These are phyloP conservation scores for Ustilago bromivora DNA, from an alignment of 1,284 basidiomycete genomes.

Conservation along the genomic window DNA sequence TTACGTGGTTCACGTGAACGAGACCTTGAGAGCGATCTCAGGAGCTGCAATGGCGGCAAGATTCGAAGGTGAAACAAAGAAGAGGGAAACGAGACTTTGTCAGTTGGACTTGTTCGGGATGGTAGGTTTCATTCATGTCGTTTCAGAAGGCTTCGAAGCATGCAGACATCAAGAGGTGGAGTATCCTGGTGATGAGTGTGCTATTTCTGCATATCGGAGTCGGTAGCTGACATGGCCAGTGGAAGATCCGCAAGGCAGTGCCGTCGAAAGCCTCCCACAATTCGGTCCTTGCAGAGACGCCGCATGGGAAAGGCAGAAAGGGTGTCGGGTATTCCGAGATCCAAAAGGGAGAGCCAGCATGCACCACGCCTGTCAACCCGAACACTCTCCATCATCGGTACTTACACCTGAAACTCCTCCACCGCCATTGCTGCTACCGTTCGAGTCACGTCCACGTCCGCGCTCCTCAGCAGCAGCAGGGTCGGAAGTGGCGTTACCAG, in stretches of 20 bases:
- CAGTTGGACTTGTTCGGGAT: not conserved
- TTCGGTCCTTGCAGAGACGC: not conserved
- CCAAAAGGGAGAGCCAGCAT: not conserved
- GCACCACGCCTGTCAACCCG: not conserved
- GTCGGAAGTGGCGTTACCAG: conserved; percentile 74
- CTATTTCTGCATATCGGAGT: conserved; percentile 14
- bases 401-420: conserved; percentile 49
- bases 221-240: conserved; percentile 1
- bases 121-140: not conserved
- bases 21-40: conserved; percentile 61
- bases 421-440: conserved; percentile 22
- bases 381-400: conserved; percentile 14
- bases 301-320: not conserved
- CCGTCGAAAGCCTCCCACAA: not conserved
- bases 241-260: conserved; percentile 2
- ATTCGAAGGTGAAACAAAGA: not conserved
- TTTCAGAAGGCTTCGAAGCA: not conserved
- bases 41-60: conserved; percentile 24
- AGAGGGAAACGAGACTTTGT: not conserved
- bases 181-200: not conserved
- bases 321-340: conserved; percentile 4
- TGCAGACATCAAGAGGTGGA: not conserved
- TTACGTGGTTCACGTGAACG: conserved; percentile 62
- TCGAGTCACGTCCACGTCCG: conserved; percentile 41
- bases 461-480: conserved; percentile 37